Conservation (phyloP, 805 yeast species). For the Kodamaea nitidulidarum region DNA sequence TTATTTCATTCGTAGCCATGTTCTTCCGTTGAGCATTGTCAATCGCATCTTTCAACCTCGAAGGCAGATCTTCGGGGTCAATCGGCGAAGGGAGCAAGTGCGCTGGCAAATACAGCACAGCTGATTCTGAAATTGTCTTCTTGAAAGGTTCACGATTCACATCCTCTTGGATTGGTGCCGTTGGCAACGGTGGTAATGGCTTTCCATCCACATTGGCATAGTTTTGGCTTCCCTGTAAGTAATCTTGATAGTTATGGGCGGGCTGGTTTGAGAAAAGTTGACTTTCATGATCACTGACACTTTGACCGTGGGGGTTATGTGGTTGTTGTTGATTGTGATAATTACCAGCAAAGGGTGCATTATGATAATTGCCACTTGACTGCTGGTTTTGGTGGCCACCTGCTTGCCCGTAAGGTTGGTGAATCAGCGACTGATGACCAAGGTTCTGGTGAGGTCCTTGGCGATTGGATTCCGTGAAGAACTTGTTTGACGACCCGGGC, state of each 20-base stretch:
- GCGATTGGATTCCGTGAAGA: background rate
- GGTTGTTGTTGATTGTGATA: background rate
- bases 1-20: background rate
- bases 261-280: background rate
- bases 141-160: background rate
- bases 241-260: too few species aligned
- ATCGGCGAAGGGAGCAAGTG: conserved; percentile 8
- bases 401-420: background rate
- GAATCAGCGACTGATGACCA: background rate
- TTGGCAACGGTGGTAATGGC: conserved; percentile 28
- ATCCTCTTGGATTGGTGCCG: background rate
- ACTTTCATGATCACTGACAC: background rate
- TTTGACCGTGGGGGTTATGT: background rate
- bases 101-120: background rate
- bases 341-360: background rate
- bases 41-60: background rate
- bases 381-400: background rate
- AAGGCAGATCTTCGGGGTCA: conserved; percentile 1
- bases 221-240: too few species aligned
- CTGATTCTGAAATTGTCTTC: conserved; percentile 1
- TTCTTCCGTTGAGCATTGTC: background rate
- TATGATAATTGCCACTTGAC: background rate
- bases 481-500: conserved; percentile 6
- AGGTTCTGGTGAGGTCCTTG: background rate
- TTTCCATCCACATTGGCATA: conserved; percentile 9